Conservation (phyloP, 805 yeast genomes). For the Brettanomyces nanus region DNA sequence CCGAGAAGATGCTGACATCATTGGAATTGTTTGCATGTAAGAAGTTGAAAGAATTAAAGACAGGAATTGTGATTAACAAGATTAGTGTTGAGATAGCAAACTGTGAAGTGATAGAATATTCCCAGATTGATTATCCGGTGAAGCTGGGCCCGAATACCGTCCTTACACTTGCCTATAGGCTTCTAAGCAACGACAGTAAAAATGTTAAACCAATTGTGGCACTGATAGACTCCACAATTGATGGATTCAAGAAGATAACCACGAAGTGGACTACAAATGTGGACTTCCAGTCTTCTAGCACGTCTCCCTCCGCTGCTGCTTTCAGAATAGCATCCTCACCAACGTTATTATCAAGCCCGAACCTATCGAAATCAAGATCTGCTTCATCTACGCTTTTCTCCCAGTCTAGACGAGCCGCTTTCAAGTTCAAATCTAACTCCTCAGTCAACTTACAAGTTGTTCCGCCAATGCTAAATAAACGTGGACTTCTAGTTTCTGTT, state of each 20-base stretch:
- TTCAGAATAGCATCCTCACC: conserved; percentile 1
- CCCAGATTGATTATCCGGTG: conserved; percentile 25
- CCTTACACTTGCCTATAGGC: conserved; percentile 19
- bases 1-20: conserved; percentile 21
- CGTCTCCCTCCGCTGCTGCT: not conserved
- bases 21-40: conserved; percentile 18
- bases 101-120: conserved; percentile 18
- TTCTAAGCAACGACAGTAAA: conserved; percentile 20
- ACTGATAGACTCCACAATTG: conserved; percentile 14
- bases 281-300: conserved; percentile 13
- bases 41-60: conserved; percentile 7
- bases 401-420: conserved; percentile 13
- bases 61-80: conserved; percentile 10
- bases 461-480: conserved; percentile 9
- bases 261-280: conserved; percentile 33
- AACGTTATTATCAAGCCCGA: not conserved
- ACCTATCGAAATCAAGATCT: conserved; percentile 3
- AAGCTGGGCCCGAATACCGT: conserved; percentile 10
- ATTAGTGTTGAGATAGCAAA: conserved; percentile 14
- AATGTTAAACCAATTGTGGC: conserved; percentile 21
- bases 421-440: conserved; percentile 16
- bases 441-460: conserved; percentile 11
- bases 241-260: conserved; percentile 13
- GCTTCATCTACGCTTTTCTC: conserved; percentile 17
- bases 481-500: conserved; percentile 43